phyloP scores from a whole-genome alignment of 2,329 filamentous ascomycete genomes.

The Mollisiaceae sp. region DNA sequence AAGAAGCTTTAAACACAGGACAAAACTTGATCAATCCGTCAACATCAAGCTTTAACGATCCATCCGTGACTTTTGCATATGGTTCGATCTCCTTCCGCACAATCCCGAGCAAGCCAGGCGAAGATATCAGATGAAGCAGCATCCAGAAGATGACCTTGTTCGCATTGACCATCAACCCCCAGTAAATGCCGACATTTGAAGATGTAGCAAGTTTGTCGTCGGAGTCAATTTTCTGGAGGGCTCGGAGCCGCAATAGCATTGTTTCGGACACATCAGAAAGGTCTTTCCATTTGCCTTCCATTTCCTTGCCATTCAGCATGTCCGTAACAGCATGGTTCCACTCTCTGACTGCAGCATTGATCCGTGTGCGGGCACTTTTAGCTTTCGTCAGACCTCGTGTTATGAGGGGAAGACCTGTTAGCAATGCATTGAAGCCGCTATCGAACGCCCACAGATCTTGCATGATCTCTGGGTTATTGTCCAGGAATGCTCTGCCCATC shows the following conservation, averaged over 20 bases:
- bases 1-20: constrained; percentile 49
- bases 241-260: constrained; percentile 16
- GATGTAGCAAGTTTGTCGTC: constrained; percentile 6
- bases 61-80: constrained; percentile 44
- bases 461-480: constrained; percentile 55
- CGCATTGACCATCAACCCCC: constrained; percentile 58
- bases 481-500: constrained; percentile 54
- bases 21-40: constrained; percentile 43
- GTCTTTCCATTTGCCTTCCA: constrained; percentile 47
- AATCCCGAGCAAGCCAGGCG: constrained; percentile 45
- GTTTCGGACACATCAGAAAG: constrained; percentile 52
- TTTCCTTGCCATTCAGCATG: constrained; percentile 47
- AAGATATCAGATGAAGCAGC: constrained; percentile 49
- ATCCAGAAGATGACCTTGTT: constrained; percentile 56
- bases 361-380: constrained; percentile 48
- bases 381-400: constrained; percentile 54
- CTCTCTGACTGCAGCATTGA: constrained; percentile 45
- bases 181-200: constrained; percentile 45
- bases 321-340: constrained; percentile 49
- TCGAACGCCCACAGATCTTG: constrained; percentile 60
- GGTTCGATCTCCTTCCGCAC: constrained; percentile 51
- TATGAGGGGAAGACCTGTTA: constrained; percentile 58
- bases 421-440: constrained; percentile 54
- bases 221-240: constrained; percentile 14
- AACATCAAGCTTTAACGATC: constrained; percentile 42